Percentiles rank a stretch among this genome's conserved stretches.
Conservation (phyloP, 352 stramenopile species). For the Phytopythium ostracodes region DNA sequence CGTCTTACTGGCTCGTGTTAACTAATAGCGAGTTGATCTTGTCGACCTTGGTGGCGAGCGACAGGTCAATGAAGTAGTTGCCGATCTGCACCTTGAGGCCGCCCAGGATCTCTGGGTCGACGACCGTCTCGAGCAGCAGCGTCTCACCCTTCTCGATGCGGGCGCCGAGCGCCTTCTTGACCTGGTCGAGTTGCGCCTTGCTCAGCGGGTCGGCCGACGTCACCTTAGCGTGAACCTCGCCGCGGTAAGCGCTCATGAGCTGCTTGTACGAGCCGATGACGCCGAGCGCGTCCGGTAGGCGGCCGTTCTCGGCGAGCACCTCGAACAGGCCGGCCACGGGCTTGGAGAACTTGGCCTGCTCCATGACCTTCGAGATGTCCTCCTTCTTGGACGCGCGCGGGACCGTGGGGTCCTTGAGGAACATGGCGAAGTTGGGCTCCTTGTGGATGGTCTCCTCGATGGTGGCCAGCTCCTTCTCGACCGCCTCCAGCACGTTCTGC, state of each 20-base stretch:
- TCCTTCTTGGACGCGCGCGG: conserved; percentile 92
- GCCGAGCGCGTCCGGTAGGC: conserved; percentile 85
- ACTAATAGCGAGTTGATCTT: conserved; percentile 88
- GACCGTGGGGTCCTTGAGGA: conserved; percentile 97
- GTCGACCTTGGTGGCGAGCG: conserved; percentile 93
- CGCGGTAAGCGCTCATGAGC: conserved; percentile 95
- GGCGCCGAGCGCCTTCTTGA: conserved; percentile 91
- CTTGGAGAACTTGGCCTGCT: conserved; percentile 90
- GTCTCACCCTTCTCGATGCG: conserved; percentile 89
- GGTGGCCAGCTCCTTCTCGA: conserved; percentile 88
- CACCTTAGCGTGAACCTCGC: conserved; percentile 95
- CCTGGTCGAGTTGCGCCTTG: conserved; percentile 90
- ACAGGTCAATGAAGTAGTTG: conserved; percentile 98
- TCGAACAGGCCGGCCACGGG: conserved; percentile 95
- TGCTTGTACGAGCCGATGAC: conserved; percentile 90
- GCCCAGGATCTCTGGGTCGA: conserved; percentile 94
- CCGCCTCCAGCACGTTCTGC: conserved; percentile 71
- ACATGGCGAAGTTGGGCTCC: conserved; percentile 89
- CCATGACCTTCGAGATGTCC: conserved; percentile 88
- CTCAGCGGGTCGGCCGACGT: conserved; percentile 93
- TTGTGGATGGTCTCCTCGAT: conserved; percentile 80
- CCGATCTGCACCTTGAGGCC: conserved; percentile 97
- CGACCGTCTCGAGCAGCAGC: conserved; percentile 89
- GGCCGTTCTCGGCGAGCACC: conserved; percentile 95
- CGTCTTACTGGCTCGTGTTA: conserved; percentile 48